These are phyloP conservation scores for Rhizopogon salebrosus DNA, from an alignment of 768 basidiomycete species.

Conservation along the genomic window DNA sequence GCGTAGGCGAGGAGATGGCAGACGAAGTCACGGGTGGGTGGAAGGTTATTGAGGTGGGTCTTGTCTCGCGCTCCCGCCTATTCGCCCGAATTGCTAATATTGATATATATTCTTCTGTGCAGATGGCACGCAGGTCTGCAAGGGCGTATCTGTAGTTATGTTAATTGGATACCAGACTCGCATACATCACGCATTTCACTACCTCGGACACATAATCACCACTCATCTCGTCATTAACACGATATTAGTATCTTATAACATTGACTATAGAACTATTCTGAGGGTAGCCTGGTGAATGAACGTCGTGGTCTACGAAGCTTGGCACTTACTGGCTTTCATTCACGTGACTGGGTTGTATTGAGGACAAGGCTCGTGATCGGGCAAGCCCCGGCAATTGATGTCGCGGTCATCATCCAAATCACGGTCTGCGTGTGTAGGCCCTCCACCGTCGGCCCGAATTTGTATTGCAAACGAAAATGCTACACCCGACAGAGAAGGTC, in stretches of 20 bases:
- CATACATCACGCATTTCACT: constrained; percentile 12
- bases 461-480: constrained; percentile 14
- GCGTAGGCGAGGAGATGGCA: constrained; percentile 80
- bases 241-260: constrained; percentile 24
- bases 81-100: not conserved
- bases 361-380: not conserved
- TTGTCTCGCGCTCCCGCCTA: not conserved
- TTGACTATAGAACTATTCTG: constrained; percentile 15
- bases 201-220: constrained; percentile 22
- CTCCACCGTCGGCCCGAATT: constrained; percentile 14
- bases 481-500: constrained; percentile 17
- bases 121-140: constrained; percentile 50
- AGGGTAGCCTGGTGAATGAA: too few relatives aligned
- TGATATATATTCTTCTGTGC: not conserved
- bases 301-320: too few relatives aligned
- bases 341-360: not conserved
- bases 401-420: constrained; percentile 24
- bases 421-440: constrained; percentile 4
- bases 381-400: constrained; percentile 5
- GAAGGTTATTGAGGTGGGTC: constrained; percentile 91
- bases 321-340: too few relatives aligned
- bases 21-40: constrained; percentile 96
- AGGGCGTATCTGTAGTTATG: constrained; percentile 39
- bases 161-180: constrained; percentile 2
- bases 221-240: constrained; percentile 15